Evolutionary conservation across 2,329 filamentous ascomycete species (phyloP), one percentile per base, ranked within the genome.

Genomic region (Ascochyta pisi): DNA sequence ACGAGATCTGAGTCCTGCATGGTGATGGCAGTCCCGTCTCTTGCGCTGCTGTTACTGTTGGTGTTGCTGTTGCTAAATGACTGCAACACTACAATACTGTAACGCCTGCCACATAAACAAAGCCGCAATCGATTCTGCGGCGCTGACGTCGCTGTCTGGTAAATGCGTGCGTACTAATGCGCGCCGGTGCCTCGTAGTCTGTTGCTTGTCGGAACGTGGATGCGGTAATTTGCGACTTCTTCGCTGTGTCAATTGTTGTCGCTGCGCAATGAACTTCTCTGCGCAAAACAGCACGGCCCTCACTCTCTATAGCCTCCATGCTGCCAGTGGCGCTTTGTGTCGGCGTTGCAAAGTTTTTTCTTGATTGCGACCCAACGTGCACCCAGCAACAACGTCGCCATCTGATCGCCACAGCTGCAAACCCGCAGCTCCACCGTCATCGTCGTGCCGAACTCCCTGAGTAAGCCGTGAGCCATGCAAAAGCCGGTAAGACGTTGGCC

Each of bases 1-100:
- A 61, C 58, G 22, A 66, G 66, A 50, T 74, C 71, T 56, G 69
- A 64, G 33, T 74, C 68, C 45, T 74, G 60, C 70, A 73, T 73
- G 44, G 16, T 63, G 41, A 10, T 4, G 22, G 26, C 34, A 3
- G 27, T 12, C 8, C 29, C 23, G 23, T 29, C 16, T 47, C 43
- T 47, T 51, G n/a, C 15, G 15, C 6, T 8, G 33, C 29, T 12
- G 10, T 15, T 16, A 6, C 6, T 8, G 33, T 10, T 12, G 10
- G 4, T 16, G 33, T 6, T 35, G 15, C 3, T n/a, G 33, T 16
- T 35, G 15, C 33, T 35, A 7, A 13, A 34, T 4, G 31, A 10
- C 3, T 10, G 7, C 7, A 29, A 38, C 23, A 10, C 22, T 39
- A 12, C 27, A 27, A 47, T 35, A 27, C 39, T 31, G 38, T 19